phyloP scores from a whole-genome alignment of 2,329 filamentous ascomycete species.

The Exophiala spinifera region DNA sequence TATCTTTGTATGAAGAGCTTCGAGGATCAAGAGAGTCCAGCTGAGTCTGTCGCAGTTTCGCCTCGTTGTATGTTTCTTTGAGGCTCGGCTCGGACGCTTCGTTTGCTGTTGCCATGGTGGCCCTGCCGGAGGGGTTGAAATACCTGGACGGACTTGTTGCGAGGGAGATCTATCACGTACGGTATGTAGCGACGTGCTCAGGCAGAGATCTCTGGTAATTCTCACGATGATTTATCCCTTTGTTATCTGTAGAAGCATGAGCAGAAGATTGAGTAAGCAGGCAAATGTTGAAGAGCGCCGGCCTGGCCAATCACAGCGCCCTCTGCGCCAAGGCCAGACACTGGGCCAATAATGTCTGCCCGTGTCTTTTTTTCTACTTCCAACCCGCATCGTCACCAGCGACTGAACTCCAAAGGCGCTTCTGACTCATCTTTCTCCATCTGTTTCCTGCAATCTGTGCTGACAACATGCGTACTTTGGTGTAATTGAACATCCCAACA shows the following conservation, averaged over 20 bases:
- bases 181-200: too few relatives aligned
- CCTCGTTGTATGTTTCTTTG: slow-evolving; percentile 20
- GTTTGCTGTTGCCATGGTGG: slow-evolving; percentile 1
- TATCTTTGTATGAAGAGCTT: slow-evolving; percentile 18
- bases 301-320: slow-evolving; percentile 4
- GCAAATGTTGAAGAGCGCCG: slow-evolving; percentile 3
- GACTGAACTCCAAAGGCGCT: too few relatives aligned
- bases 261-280: slow-evolving; percentile 5
- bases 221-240: not conserved
- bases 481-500: not conserved
- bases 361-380: too few relatives aligned
- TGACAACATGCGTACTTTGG: not conserved
- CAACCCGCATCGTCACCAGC: too few relatives aligned
- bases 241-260: not conserved
- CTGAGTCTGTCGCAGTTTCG: slow-evolving; percentile 21
- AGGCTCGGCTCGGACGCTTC: slow-evolving; percentile 22
- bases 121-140: too few relatives aligned
- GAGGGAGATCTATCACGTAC: too few relatives aligned
- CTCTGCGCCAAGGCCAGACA: not conserved
- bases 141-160: not conserved
- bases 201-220: not conserved
- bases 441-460: not conserved
- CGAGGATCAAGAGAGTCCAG: slow-evolving; percentile 26
- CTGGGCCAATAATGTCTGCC: not conserved
- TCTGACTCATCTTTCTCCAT: slow-evolving; percentile 2